phyloP scores from a whole-genome alignment of 23 red algal species.

The Pyropia haitanensis region DNA sequence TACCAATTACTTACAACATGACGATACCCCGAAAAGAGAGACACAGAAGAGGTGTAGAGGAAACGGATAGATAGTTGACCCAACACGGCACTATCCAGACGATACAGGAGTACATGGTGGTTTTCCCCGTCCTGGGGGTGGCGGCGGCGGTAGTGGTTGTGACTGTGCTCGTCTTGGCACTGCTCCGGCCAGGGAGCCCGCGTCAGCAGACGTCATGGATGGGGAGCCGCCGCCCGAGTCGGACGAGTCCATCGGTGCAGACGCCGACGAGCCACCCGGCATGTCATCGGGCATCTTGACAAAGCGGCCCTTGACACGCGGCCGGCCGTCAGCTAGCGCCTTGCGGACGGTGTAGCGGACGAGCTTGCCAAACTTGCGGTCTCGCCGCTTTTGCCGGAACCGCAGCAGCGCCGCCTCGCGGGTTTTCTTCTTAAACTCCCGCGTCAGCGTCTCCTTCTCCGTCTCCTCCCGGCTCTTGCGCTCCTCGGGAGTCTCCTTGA shows the following conservation, averaged over 20 bases:
- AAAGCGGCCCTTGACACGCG: slow-evolving; percentile 78
- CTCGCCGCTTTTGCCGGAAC: slow-evolving; percentile 81
- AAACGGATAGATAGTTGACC: too few relatives aligned
- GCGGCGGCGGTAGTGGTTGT: too few relatives aligned
- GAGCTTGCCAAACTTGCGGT: slow-evolving; percentile 73
- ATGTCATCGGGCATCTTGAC: slow-evolving; percentile 37
- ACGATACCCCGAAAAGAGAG: too few relatives aligned
- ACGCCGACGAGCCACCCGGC: slow-evolving; percentile 10
- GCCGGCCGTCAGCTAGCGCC: slow-evolving; percentile 70
- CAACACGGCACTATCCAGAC: too few relatives aligned
- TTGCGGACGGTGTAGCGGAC: slow-evolving; percentile 83
- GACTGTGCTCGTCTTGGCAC: too few relatives aligned
- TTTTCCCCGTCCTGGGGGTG: too few relatives aligned
- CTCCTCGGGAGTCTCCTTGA: slow-evolving; percentile 20
- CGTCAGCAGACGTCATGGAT: too few relatives aligned
- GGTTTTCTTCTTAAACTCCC: slow-evolving; percentile 91
- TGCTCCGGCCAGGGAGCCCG: too few relatives aligned
- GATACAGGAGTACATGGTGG: too few relatives aligned
- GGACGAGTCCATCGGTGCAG: neutral
- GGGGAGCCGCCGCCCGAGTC: too few relatives aligned
- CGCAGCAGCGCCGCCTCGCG: slow-evolving; percentile 78
- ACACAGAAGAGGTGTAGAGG: too few relatives aligned
- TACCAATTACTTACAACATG: too few relatives aligned
- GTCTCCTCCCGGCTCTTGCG: slow-evolving; percentile 36
- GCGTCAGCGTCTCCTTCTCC: slow-evolving; percentile 69